These are phyloP conservation scores for Corylus heterophylla DNA, from an alignment of 306 rosid species.

Conservation along the genomic window DNA sequence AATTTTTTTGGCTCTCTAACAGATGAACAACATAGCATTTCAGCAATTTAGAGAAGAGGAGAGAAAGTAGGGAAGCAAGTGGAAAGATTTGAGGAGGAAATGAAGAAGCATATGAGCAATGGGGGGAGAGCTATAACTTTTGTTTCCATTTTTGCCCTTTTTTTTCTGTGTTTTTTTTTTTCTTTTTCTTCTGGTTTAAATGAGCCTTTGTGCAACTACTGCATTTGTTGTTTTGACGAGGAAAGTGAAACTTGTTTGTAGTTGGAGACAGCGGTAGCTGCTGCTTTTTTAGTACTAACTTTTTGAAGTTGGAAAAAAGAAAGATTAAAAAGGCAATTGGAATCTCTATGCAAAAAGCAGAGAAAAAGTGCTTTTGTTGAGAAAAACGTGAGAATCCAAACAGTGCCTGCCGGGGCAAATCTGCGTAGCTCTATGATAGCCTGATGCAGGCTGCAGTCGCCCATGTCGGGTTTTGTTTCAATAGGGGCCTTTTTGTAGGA, in stretches of 20 bases:
- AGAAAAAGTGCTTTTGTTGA: not conserved
- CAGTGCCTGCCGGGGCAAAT: not conserved
- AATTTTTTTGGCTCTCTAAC: conserved; percentile 38
- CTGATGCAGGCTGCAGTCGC: not conserved
- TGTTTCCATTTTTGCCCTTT: conserved; percentile 22
- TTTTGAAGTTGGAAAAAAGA: conserved; percentile 27
- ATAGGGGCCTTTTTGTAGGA: too few relatives aligned
- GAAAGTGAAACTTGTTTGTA: conserved; percentile 39
- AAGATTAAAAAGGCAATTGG: conserved; percentile 8
- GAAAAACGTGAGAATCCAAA: conserved; percentile 36
- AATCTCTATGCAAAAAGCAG: conserved; percentile 30
- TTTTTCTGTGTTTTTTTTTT: not conserved
- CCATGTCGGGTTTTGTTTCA: not conserved
- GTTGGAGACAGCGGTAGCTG: not conserved
- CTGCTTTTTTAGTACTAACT: not conserved
- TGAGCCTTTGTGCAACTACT: conserved; percentile 17
- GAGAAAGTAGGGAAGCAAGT: conserved; percentile 9
- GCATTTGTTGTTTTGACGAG: conserved; percentile 32
- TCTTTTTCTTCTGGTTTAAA: not conserved
- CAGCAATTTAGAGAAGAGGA: conserved; percentile 5
- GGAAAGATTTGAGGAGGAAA: not conserved
- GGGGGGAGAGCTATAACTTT: conserved; percentile 4
- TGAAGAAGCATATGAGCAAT: conserved; percentile 7
- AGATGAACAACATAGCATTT: conserved; percentile 33
- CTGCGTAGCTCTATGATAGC: not conserved